Evolutionary conservation across 1,139 yeast species (phyloP).

Genomic region (Yarrowia galli): DNA sequence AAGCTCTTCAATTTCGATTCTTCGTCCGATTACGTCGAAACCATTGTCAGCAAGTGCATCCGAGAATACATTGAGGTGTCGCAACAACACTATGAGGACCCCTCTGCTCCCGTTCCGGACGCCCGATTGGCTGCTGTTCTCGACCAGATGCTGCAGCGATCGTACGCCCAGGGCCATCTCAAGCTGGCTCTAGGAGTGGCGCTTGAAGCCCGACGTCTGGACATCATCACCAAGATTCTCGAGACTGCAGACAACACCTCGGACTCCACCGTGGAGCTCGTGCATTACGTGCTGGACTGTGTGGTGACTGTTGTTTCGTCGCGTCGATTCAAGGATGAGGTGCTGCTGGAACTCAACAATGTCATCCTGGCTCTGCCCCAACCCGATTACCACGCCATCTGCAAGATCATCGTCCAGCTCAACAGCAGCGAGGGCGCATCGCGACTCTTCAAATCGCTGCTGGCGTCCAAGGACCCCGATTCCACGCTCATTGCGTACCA

Average conservation of each 20-base stretch:
- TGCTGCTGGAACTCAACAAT: conserved; percentile 67
- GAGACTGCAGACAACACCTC: conserved; percentile 53
- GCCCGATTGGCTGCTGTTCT: conserved; percentile 71
- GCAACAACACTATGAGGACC: conserved; percentile 60
- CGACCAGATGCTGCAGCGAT: conserved; percentile 84
- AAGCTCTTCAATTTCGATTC: conserved; percentile 75
- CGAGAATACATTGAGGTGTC: conserved; percentile 76
- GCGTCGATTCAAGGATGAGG: conserved; percentile 68
- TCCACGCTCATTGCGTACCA: conserved; percentile 75
- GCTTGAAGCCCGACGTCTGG: conserved; percentile 85
- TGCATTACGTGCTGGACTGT: conserved; percentile 80
- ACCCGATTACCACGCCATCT: conserved; percentile 81
- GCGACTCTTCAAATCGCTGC: conserved; percentile 67
- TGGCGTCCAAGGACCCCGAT: conserved; percentile 53
- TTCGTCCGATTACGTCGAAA: conserved; percentile 83
- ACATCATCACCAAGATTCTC: conserved; percentile 73
- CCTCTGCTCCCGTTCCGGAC: conserved; percentile 57
- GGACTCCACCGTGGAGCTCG: conserved; percentile 58
- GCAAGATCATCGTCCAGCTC: conserved; percentile 87
- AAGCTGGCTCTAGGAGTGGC: conserved; percentile 91
- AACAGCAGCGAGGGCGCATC: conserved; percentile 77
- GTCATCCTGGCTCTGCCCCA: conserved; percentile 63
- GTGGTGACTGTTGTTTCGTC: conserved; percentile 71
- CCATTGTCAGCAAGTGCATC: conserved; percentile 92
- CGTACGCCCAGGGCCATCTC: conserved; percentile 72